phyloP scores from a whole-genome alignment of 2,329 filamentous ascomycete genomes.

The Bisporella sp. region DNA sequence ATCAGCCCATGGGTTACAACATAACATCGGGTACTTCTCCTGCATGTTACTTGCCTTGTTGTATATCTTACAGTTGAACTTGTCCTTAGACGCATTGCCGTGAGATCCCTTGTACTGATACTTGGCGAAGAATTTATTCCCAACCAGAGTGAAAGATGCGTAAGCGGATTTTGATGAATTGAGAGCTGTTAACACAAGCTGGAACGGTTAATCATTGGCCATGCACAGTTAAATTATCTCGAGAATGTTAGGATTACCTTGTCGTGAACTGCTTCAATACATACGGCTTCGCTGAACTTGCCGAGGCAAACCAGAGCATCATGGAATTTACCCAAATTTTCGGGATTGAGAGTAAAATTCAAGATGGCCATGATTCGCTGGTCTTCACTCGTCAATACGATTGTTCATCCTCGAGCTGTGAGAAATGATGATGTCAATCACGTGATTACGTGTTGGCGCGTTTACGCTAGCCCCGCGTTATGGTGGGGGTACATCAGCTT shows the following conservation, averaged over 20 bases:
- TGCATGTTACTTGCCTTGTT: slow-evolving; percentile 46
- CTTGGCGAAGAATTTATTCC: slow-evolving; percentile 62
- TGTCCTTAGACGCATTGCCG: slow-evolving; percentile 24
- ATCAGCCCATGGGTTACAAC: background rate
- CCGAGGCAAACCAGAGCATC: slow-evolving; percentile 68
- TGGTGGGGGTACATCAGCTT: too few species aligned
- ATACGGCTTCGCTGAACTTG: slow-evolving; percentile 76
- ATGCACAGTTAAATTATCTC: background rate
- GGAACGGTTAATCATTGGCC: slow-evolving; percentile 6
- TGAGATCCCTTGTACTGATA: slow-evolving; percentile 55
- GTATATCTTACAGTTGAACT: slow-evolving; percentile 70
- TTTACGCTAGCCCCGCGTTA: too few species aligned
- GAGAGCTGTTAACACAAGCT: slow-evolving; percentile 68
- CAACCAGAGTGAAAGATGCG: slow-evolving; percentile 62
- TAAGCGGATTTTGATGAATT: slow-evolving; percentile 80
- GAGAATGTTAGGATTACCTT: slow-evolving; percentile 12
- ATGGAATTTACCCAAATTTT: slow-evolving; percentile 63
- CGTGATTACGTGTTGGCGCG: background rate
- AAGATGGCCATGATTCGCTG: slow-evolving; percentile 48
- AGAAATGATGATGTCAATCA: background rate
- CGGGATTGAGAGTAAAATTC: slow-evolving; percentile 66
- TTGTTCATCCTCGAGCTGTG: background rate
- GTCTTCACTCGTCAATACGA: background rate
- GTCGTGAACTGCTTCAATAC: slow-evolving; percentile 45
- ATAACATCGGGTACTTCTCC: background rate